Percentiles rank a stretch among this genome's conserved stretches.
Conservation (phyloP, 257 asterid species). For the Leptodermis oblonga region DNA sequence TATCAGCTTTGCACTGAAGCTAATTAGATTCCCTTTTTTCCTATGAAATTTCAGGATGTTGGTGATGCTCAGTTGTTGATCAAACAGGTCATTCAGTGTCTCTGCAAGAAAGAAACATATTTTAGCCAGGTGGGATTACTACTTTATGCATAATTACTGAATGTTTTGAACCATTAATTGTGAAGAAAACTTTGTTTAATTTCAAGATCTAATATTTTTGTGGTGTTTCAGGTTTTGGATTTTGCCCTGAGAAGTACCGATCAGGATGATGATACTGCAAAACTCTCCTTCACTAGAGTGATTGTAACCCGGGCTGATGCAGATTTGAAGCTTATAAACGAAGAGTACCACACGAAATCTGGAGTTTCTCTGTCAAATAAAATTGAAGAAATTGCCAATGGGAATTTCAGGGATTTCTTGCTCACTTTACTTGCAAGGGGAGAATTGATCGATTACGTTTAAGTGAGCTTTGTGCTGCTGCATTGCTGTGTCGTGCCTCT, state of each 20-base stretch:
- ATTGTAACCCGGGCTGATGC: constrained; percentile 18
- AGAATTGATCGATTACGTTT: background rate
- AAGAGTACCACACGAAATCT: background rate
- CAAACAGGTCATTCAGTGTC: constrained; percentile 14
- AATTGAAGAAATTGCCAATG: constrained; percentile 10
- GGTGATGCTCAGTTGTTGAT: constrained; percentile 3
- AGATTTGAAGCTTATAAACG: constrained; percentile 14
- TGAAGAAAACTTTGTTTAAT: no score
- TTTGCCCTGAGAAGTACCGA: background rate
- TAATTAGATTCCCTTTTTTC: background rate
- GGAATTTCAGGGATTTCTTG: constrained; percentile 15
- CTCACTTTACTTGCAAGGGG: constrained; percentile 13
- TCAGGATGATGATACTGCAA: constrained; percentile 6
- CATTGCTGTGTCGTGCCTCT: no score
- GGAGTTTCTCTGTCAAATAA: constrained; percentile 7
- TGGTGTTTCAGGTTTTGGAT: constrained; percentile 3
- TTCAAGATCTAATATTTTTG: background rate
- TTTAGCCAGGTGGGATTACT: constrained; percentile 9
- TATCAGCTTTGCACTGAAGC: no score
- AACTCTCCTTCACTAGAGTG: constrained; percentile 13
- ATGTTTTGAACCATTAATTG: background rate
- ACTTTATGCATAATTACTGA: no score
- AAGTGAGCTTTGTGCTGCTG: background rate
- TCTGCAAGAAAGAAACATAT: constrained; percentile 5
- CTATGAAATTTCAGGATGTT: constrained; percentile 13